Evolutionary conservation across 345 rosid genomes (phyloP).

Genomic region (Eutrema japonicum): DNA sequence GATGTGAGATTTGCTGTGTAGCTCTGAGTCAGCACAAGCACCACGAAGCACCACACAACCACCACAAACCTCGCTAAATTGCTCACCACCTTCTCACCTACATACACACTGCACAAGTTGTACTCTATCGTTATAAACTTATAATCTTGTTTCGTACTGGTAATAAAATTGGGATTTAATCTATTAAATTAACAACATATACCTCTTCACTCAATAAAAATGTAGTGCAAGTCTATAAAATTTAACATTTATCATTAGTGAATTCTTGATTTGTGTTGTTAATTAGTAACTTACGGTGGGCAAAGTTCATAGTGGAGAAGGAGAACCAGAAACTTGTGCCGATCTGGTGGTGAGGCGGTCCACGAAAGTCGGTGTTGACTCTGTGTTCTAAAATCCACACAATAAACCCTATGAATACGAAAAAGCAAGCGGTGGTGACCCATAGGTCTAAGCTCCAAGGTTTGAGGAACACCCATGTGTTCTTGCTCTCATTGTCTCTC

Average conservation of each 20-base stretch:
- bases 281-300: conserved; percentile 36
- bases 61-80: conserved; percentile 48
- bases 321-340: conserved; percentile 46
- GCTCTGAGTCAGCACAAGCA: conserved; percentile 47
- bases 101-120: background rate
- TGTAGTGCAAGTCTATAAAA: background rate
- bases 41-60: conserved; percentile 43
- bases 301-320: conserved; percentile 40
- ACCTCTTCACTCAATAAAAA: too few species aligned
- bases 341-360: conserved; percentile 42
- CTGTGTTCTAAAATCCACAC: conserved; percentile 76
- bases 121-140: conserved; percentile 5
- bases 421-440: conserved; percentile 56
- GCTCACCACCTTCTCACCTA: conserved; percentile 46
- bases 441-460: conserved; percentile 70
- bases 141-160: background rate
- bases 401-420: conserved; percentile 56
- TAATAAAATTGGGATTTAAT: too few species aligned
- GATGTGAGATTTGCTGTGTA: conserved; percentile 52
- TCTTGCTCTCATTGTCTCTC: conserved; percentile 44
- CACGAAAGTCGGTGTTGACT: conserved; percentile 63
- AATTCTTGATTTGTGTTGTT: background rate
- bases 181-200: too few species aligned
- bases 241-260: background rate
- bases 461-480: conserved; percentile 67